phyloP scores from a whole-genome alignment of 768 basidiomycete species.

The Suillus fuscotomentosus region DNA sequence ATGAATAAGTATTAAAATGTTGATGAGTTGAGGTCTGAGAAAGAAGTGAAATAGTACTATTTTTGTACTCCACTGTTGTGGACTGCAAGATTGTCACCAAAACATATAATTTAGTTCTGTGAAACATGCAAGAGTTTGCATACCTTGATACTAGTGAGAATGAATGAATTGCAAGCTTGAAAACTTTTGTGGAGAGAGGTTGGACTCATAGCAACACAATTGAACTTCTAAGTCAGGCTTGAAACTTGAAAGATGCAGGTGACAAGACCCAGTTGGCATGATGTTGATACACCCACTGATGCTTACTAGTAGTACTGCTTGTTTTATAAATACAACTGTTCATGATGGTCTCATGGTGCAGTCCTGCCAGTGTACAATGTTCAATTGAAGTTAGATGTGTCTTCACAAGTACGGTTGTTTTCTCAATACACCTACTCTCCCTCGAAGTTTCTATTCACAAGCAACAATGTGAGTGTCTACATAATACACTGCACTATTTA shows the following conservation, averaged over 20 bases:
- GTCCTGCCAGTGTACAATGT: no score
- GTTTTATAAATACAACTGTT: no score
- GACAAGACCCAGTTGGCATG: background rate
- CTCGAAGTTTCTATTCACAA: no score
- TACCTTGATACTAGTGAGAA: background rate
- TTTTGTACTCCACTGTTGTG: background rate
- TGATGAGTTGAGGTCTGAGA: background rate
- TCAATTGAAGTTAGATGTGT: no score
- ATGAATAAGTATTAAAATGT: no score
- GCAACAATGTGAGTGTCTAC: no score
- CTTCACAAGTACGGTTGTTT: no score
- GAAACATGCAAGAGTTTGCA: background rate
- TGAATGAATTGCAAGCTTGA: background rate
- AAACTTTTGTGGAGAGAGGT: background rate
- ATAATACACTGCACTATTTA: no score
- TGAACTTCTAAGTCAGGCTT: background rate
- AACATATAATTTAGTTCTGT: background rate
- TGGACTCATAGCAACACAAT: background rate
- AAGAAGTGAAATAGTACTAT: background rate
- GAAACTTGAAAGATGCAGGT: background rate
- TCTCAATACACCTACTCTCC: no score
- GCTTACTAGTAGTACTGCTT: no score
- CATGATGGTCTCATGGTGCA: no score
- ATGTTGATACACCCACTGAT: no score
- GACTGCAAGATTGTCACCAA: background rate